phyloP scores from a whole-genome alignment of 1,284 basidiomycete genomes.

The Melampsora abietis-canadensis region DNA sequence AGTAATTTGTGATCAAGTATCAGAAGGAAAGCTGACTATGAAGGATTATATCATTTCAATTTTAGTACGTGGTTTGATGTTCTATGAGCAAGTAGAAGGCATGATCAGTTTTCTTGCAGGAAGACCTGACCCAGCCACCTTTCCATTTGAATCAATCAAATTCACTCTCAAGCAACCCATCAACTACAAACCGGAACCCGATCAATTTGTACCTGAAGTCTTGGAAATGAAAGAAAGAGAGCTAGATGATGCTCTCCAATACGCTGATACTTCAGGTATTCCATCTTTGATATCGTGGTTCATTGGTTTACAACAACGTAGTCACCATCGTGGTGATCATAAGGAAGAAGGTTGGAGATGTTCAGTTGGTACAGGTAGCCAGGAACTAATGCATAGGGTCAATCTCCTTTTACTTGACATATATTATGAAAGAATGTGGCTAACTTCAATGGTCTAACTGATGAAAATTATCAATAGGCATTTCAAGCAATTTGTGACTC shows the following conservation, averaged over 20 bases:
- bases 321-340: slow-evolving; percentile 47
- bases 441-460: neutral
- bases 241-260: slow-evolving; percentile 51
- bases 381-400: slow-evolving; percentile 40
- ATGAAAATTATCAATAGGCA: neutral
- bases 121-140: slow-evolving; percentile 76
- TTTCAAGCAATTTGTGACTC: slow-evolving; percentile 36
- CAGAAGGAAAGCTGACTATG: neutral
- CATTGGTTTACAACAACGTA: slow-evolving; percentile 48
- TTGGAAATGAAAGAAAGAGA: slow-evolving; percentile 48
- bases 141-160: slow-evolving; percentile 76
- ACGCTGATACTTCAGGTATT: slow-evolving; percentile 49
- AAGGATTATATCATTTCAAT: slow-evolving; percentile 8
- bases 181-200: neutral
- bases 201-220: slow-evolving; percentile 5
- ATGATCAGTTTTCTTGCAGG: slow-evolving; percentile 75
- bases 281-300: slow-evolving; percentile 49
- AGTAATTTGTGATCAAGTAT: neutral
- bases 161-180: slow-evolving; percentile 56
- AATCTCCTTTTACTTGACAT: neutral
- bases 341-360: slow-evolving; percentile 41
- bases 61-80: slow-evolving; percentile 64
- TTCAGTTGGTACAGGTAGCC: slow-evolving; percentile 37
- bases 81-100: slow-evolving; percentile 71
- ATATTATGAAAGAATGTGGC: too few relatives aligned